Evolutionary conservation across 306 rosid genomes (phyloP).

Genomic region (Astragalus glycyphyllos): DNA sequence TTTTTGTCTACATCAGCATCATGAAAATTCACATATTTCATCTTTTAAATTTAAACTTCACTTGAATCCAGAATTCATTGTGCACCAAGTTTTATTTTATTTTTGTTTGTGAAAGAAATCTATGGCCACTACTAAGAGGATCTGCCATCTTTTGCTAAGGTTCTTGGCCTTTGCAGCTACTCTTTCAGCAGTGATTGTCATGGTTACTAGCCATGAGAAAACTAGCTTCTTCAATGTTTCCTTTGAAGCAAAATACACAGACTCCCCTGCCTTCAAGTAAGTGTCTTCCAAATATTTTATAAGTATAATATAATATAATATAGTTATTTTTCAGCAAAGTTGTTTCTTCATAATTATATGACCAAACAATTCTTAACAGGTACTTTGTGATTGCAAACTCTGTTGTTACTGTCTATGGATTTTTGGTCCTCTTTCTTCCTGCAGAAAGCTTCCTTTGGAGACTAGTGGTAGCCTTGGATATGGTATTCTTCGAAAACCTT

Average conservation of each 20-base stretch:
- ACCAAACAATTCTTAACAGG: constrained; percentile 47
- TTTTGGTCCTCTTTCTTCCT: constrained; percentile 78
- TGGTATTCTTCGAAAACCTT: constrained; percentile 55
- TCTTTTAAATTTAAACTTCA: constrained; percentile 33
- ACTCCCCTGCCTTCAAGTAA: constrained; percentile 74
- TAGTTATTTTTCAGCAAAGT: not conserved
- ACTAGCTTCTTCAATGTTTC: constrained; percentile 48
- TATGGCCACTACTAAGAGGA: constrained; percentile 54
- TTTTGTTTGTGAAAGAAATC: constrained; percentile 9
- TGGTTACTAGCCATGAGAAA: constrained; percentile 77
- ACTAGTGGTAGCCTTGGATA: constrained; percentile 65
- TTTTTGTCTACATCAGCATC: constrained; percentile 29
- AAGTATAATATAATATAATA: too few relatives aligned
- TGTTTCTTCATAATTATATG: constrained; percentile 12
- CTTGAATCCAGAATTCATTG: constrained; percentile 27
- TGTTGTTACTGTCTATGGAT: constrained; percentile 68
- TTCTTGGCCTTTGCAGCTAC: constrained; percentile 73
- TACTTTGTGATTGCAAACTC: constrained; percentile 77
- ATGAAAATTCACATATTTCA: not conserved
- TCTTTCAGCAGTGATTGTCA: constrained; percentile 67
- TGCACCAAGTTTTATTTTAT: not conserved
- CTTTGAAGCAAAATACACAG: constrained; percentile 70
- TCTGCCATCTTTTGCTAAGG: constrained; percentile 61
- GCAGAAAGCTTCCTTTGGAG: constrained; percentile 73
- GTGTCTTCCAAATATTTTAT: constrained; percentile 19